Evolutionary conservation across 148 eudicot species (phyloP).

Genomic region (Persicaria maculosa): DNA sequence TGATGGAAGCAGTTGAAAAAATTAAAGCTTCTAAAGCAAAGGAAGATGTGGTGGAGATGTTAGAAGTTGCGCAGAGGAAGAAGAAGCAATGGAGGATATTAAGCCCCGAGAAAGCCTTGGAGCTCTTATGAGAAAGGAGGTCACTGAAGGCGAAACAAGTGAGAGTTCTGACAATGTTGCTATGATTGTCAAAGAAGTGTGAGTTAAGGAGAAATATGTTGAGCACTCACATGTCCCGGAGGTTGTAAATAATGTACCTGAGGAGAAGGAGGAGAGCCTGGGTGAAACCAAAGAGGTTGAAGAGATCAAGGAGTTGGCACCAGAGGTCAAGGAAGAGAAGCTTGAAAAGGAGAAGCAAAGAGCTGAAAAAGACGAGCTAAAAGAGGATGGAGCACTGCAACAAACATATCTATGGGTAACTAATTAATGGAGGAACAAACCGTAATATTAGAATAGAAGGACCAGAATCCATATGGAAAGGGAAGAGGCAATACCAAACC

Average conservation of each 20-base stretch:
- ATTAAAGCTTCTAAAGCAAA: slow-evolving; percentile 15
- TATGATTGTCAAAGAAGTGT: slow-evolving; percentile 5
- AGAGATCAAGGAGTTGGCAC: slow-evolving; percentile 19
- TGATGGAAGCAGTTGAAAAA: slow-evolving; percentile 7
- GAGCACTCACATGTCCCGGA: background rate
- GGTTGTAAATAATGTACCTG: slow-evolving; percentile 7
- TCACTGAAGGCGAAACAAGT: slow-evolving; percentile 13
- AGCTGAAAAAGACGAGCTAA: slow-evolving; percentile 5
- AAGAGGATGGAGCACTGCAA: background rate
- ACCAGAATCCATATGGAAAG: too few relatives aligned
- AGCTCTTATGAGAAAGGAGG: slow-evolving; percentile 17
- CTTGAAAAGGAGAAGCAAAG: slow-evolving; percentile 2
- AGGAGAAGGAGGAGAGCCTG: slow-evolving; percentile 18
- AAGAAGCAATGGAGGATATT: slow-evolving; percentile 20
- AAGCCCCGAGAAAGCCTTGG: slow-evolving; percentile 19
- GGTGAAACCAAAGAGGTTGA: slow-evolving; percentile 14
- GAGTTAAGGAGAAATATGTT: slow-evolving; percentile 17
- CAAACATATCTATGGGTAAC: too few relatives aligned
- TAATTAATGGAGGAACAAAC: too few relatives aligned
- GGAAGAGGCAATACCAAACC: too few relatives aligned
- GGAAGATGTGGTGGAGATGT: slow-evolving; percentile 19
- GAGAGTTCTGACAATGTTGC: slow-evolving; percentile 5
- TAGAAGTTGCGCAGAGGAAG: slow-evolving; percentile 18
- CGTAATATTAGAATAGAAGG: too few relatives aligned
- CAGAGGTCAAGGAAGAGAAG: slow-evolving; percentile 24